A percentile compares a stretch with the other conserved stretches of the same genome.
Conservation (phyloP, 73 alveolate species). For the Paramecium tetraurelia region DNA sequence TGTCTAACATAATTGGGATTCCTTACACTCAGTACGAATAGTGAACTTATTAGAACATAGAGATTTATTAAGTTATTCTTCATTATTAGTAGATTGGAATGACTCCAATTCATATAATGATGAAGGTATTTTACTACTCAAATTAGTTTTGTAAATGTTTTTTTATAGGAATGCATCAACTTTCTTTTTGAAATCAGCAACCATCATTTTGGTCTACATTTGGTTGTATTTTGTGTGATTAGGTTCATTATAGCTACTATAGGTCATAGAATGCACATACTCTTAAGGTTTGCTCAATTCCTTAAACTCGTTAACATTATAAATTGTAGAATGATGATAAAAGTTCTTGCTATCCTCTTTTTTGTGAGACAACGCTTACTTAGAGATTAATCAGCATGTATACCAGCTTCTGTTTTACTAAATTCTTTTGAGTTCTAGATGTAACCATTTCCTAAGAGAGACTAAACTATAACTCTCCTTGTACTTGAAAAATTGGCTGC, state of each 20-base stretch:
- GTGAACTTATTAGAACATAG: not conserved
- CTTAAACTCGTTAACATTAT: not conserved
- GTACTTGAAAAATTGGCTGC: slow-evolving; percentile 2
- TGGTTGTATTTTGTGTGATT: not conserved
- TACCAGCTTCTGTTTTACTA: not conserved
- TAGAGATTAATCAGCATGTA: not conserved
- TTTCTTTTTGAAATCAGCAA: not conserved
- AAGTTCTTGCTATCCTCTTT: not conserved
- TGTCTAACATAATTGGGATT: not conserved
- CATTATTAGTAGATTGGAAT: not conserved
- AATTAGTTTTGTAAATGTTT: not conserved
- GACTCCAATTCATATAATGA: not conserved
- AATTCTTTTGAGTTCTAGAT: not conserved
- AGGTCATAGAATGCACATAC: not conserved
- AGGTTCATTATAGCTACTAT: not conserved
- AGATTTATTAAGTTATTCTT: not conserved
- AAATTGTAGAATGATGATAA: not conserved
- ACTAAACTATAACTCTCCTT: not conserved
- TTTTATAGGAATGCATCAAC: not conserved
- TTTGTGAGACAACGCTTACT: not conserved
- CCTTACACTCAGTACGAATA: not conserved
- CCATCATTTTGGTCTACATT: not conserved
- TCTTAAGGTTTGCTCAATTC: not conserved
- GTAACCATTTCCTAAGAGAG: not conserved
- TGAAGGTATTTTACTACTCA: not conserved